These are phyloP conservation scores for Aplosporella prunicola DNA, from an alignment of 2,329 filamentous ascomycete species.

Conservation along the genomic window DNA sequence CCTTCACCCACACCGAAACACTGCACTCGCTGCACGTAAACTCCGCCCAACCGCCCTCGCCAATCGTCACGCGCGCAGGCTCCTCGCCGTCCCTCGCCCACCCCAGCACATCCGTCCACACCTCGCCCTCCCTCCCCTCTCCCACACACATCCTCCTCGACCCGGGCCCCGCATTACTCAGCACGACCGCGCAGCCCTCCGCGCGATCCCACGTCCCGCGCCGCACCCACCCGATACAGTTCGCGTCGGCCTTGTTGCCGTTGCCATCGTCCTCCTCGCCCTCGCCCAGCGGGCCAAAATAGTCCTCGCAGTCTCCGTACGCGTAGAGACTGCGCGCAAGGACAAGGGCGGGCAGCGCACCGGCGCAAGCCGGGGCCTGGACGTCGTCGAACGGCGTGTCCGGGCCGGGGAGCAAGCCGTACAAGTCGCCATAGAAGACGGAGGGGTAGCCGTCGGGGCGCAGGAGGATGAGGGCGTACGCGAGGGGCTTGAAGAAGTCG, in stretches of 20 bases:
- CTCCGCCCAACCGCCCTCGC: slow-evolving; percentile 47
- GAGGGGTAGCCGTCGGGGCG: slow-evolving; percentile 54
- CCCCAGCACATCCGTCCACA: slow-evolving; percentile 54
- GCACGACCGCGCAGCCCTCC: slow-evolving; percentile 33
- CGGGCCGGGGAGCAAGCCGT: slow-evolving; percentile 42
- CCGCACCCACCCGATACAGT: slow-evolving; percentile 54
- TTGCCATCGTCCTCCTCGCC: too few relatives aligned
- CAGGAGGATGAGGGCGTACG: slow-evolving; percentile 63
- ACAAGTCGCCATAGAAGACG: slow-evolving; percentile 62
- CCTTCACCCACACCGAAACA: slow-evolving; percentile 50
- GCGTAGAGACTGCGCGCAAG: slow-evolving; percentile 57
- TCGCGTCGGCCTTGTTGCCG: slow-evolving; percentile 46
- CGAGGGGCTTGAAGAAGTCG: slow-evolving; percentile 60
- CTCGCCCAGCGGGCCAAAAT: too few relatives aligned
- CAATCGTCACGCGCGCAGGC: slow-evolving; percentile 47
- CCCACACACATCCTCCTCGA: slow-evolving; percentile 56
- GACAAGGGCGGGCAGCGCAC: slow-evolving; percentile 49
- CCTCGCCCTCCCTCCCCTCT: slow-evolving; percentile 46
- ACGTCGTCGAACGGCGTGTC: slow-evolving; percentile 28
- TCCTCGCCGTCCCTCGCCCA: slow-evolving; percentile 35
- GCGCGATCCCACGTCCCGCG: slow-evolving; percentile 36
- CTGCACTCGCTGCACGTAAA: slow-evolving; percentile 47
- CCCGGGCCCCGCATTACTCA: slow-evolving; percentile 43
- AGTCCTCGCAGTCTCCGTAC: slow-evolving; percentile 56
- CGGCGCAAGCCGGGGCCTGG: slow-evolving; percentile 44